Evolutionary conservation across 768 basidiomycete species (phyloP), one percentile per base, ranked within the genome.

Genomic region (Lactarius sp.): DNA sequence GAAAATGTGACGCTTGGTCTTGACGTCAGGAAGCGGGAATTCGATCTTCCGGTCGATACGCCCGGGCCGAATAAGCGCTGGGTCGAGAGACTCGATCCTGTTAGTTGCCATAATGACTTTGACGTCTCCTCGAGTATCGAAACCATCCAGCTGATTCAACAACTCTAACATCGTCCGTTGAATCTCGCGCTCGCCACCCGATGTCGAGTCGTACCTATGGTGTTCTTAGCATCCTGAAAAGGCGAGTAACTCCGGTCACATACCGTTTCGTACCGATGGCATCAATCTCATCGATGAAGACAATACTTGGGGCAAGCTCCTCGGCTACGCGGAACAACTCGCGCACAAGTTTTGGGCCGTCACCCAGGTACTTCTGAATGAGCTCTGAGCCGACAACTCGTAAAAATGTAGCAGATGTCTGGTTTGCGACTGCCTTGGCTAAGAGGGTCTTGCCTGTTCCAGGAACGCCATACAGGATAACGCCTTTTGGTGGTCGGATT

Each of bases 51-150:
- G 85, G 71, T 99, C 97, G 66, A 99, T 98, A 71, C 97, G 93
- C 52, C 97, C 97, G 6, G 97, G 97, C 56, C 97, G 91, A 71
- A 99, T 97, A 64, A 99, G 86, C 18, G 97, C 97, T 59, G 97
- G 97, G 75, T 99, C 97, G 34, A 99, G 83, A 3, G 93, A 87
- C 74, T 98, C 96, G 70, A 99, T 99, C 77, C 83, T 87, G 78
- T 99, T 99, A 6, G 97, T 99, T 13, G 97, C 97, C 97, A 98
- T 98, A 74, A 99, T 98, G 69, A 99, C 96, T 77, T 98, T 99
- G 62, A 99, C 95, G 72, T 98, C 97, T n/a, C 96, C 96, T 60
- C 95, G 87, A 6, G 94, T 94, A 73, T 99, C 97, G 75, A 99
- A 98, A n/a, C 97, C 97, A 70, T 99, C 97, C 46, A 99, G 82